Conservation (phyloP, 2,329 filamentous ascomycete species). For the Ustulina deusta region DNA sequence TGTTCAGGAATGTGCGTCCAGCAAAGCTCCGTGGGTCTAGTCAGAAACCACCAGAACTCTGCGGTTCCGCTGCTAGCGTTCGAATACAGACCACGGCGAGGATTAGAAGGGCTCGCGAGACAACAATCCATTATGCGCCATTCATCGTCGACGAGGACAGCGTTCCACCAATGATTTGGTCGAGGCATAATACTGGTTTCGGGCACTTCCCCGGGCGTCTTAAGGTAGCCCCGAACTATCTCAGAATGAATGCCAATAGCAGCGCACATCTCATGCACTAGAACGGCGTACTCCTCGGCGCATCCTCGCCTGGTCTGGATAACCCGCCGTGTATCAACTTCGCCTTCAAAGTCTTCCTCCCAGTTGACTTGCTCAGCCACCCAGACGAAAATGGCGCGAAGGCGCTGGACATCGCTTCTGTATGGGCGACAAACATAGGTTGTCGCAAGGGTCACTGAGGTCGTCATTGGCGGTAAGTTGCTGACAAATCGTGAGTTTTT, state of each 20-base stretch:
- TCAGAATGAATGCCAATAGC: conserved; percentile 91
- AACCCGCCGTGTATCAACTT: conserved; percentile 83
- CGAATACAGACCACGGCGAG: conserved; percentile 81
- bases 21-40: conserved; percentile 87
- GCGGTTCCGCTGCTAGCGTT: conserved; percentile 75
- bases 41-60: conserved; percentile 94
- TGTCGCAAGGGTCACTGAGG: conserved; percentile 84
- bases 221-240: conserved; percentile 89
- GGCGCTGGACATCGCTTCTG: conserved; percentile 89
- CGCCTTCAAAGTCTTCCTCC: conserved; percentile 94
- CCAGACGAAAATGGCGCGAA: conserved; percentile 97
- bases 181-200: conserved; percentile 86
- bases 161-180: conserved; percentile 98
- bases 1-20: conserved; percentile 95
- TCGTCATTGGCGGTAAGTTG: conserved; percentile 84
- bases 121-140: conserved; percentile 98
- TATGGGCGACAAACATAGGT: conserved; percentile 95
- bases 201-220: conserved; percentile 84
- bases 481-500: conserved; percentile 94
- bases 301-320: conserved; percentile 87
- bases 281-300: conserved; percentile 86
- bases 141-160: conserved; percentile 90
- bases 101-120: conserved; percentile 90
- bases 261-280: conserved; percentile 93
- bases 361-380: conserved; percentile 93